Evolutionary conservation across 306 rosid species (phyloP).

Genomic region (Prunus armeniaca): DNA sequence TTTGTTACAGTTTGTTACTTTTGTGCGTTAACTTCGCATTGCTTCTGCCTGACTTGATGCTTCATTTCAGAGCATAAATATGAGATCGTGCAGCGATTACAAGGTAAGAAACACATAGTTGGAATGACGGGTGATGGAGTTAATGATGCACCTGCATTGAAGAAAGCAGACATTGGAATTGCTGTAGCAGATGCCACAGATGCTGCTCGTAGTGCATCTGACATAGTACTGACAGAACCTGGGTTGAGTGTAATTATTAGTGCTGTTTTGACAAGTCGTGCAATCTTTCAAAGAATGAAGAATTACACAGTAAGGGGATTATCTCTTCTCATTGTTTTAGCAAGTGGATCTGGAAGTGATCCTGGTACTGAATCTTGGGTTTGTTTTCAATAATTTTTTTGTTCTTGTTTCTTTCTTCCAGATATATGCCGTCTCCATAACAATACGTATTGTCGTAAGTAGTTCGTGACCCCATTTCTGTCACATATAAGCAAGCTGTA

Average conservation of each 20-base stretch:
- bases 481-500: not conserved
- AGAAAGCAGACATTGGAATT: constrained; percentile 24
- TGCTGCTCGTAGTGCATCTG: constrained; percentile 25
- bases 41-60: constrained; percentile 7
- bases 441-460: constrained; percentile 23
- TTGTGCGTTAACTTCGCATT: not conserved
- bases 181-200: constrained; percentile 24
- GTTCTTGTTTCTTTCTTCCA: not conserved
- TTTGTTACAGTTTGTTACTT: not conserved
- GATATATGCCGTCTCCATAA: constrained; percentile 25
- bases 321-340: not conserved
- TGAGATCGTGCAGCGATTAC: constrained; percentile 22
- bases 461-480: not conserved
- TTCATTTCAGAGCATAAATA: constrained; percentile 20
- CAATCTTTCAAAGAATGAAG: constrained; percentile 24
- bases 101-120: constrained; percentile 16
- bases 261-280: constrained; percentile 24
- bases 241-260: constrained; percentile 25
- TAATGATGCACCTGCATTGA: constrained; percentile 25
- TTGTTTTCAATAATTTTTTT: not conserved
- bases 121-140: constrained; percentile 29
- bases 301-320: constrained; percentile 19
- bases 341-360: not conserved
- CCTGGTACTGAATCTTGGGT: not conserved
- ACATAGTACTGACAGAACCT: constrained; percentile 24